A percentile compares a stretch with the other conserved stretches of the same genome.
These are phyloP conservation scores for Cetradonia linearis DNA, from an alignment of 495 filamentous ascomycete genomes.

Conservation along the genomic window DNA sequence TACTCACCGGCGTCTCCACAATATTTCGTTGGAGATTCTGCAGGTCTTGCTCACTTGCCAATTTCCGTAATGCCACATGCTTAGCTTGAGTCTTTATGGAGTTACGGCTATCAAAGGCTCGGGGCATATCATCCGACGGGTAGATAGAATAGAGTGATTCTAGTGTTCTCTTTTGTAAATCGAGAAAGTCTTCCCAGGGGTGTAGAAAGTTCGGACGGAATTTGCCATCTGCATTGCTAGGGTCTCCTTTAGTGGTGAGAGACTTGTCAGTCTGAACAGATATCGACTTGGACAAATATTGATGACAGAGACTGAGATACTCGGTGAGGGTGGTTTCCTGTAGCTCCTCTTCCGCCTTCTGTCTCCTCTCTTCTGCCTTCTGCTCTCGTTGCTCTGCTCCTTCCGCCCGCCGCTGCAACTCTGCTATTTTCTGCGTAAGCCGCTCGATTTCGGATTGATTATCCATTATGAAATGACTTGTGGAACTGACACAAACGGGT, in stretches of 20 bases:
- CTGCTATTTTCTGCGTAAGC: no score
- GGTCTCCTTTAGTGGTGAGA: conserved; percentile 25
- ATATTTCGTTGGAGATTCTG: neutral
- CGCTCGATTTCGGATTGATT: no score
- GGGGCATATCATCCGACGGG: neutral
- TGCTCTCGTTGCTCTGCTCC: neutral
- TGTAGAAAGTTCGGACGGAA: conserved; percentile 10
- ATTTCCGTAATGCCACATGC: neutral
- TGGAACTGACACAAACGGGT: no score
- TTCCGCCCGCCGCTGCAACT: no score
- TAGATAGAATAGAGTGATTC: neutral
- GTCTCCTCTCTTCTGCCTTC: neutral
- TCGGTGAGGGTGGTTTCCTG: conserved; percentile 8
- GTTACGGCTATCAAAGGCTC: neutral
- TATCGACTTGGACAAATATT: conserved; percentile 27
- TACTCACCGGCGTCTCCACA: neutral
- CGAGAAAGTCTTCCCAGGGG: neutral
- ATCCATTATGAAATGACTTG: no score
- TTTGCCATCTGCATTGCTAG: conserved; percentile 9
- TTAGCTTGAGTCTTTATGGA: neutral
- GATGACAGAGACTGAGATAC: conserved; percentile 25
- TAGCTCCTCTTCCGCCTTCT: neutral
- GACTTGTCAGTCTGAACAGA: conserved; percentile 27
- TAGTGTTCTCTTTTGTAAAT: neutral
- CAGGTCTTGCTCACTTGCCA: conserved; percentile 3